Percentiles rank a stretch among this genome's conserved stretches.
Evolutionary conservation across 1,284 basidiomycete genomes (phyloP).

Genomic region (Tylopilus sp.): DNA sequence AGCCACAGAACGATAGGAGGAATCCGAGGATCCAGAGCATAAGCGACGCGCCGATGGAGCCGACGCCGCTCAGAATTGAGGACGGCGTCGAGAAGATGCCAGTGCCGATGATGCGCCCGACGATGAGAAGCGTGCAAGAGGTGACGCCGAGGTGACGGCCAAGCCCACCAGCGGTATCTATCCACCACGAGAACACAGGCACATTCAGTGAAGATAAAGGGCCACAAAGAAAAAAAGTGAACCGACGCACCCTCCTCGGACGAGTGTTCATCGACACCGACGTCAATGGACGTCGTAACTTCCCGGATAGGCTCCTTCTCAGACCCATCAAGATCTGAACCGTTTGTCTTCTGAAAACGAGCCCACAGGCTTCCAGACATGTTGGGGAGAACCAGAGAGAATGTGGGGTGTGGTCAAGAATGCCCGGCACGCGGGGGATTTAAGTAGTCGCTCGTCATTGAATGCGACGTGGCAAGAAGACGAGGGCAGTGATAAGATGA

Average conservation of each 20-base stretch:
- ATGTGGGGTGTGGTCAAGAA: background rate
- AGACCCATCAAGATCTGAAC: background rate
- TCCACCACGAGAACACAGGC: background rate
- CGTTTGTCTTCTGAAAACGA: conserved; percentile 4
- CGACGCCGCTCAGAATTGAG: conserved; percentile 48
- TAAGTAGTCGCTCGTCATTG: background rate
- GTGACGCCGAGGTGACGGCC: conserved; percentile 49
- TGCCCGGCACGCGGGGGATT: background rate
- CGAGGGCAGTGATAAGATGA: background rate
- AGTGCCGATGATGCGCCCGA: conserved; percentile 56
- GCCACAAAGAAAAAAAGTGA: background rate
- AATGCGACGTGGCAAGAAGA: background rate
- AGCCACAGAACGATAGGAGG: conserved; percentile 47
- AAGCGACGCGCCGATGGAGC: conserved; percentile 50
- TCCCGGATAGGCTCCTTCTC: background rate
- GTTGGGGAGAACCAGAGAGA: background rate
- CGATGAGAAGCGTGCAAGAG: conserved; percentile 47
- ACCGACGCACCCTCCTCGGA: conserved; percentile 29
- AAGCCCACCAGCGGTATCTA: conserved; percentile 47
- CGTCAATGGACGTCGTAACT: conserved; percentile 1
- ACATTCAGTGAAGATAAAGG: background rate
- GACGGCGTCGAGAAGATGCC: conserved; percentile 64
- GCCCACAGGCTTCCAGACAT: conserved; percentile 12
- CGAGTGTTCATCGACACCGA: conserved; percentile 24
- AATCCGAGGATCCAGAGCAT: conserved; percentile 59